These are phyloP conservation scores for Coemansia sp. DNA, from an alignment of 192 early-diverging fungal genomes.

Conservation along the genomic window DNA sequence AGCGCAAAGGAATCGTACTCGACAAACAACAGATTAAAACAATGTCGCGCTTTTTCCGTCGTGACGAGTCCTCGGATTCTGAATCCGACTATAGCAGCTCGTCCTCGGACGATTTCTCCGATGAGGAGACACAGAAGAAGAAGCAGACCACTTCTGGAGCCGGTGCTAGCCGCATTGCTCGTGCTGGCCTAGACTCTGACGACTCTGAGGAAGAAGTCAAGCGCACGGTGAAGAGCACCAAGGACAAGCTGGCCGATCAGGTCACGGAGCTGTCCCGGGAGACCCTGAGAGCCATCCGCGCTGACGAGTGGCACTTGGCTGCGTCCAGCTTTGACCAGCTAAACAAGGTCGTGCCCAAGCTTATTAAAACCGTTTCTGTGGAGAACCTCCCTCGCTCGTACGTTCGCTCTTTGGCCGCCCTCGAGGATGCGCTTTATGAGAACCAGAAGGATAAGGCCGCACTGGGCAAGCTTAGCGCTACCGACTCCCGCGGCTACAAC, in stretches of 20 bases:
- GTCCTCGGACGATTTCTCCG: slow-evolving; percentile 62
- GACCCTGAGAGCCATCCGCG: slow-evolving; percentile 77
- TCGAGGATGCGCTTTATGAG: slow-evolving; percentile 58
- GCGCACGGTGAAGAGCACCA: slow-evolving; percentile 76
- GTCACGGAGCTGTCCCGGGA: slow-evolving; percentile 65
- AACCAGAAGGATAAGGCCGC: slow-evolving; percentile 66
- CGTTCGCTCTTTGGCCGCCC: slow-evolving; percentile 57
- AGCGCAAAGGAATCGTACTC: slow-evolving; percentile 6
- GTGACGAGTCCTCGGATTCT: slow-evolving; percentile 62
- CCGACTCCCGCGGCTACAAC: slow-evolving; percentile 80
- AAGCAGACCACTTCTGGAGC: slow-evolving; percentile 45
- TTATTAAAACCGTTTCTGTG: slow-evolving; percentile 27
- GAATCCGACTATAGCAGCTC: slow-evolving; percentile 68
- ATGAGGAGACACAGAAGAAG: slow-evolving; percentile 53
- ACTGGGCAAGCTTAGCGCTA: slow-evolving; percentile 83
- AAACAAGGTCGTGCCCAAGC: slow-evolving; percentile 67
- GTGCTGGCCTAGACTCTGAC: slow-evolving; percentile 59
- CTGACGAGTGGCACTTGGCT: slow-evolving; percentile 79
- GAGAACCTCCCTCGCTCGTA: slow-evolving; percentile 33
- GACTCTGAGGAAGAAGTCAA: slow-evolving; percentile 71
- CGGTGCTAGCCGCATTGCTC: slow-evolving; percentile 34
- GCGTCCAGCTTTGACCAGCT: slow-evolving; percentile 85
- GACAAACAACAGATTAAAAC: slow-evolving; percentile 22
- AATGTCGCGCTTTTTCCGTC: slow-evolving; percentile 91
- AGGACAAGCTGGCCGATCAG: slow-evolving; percentile 84